Evolutionary conservation across 2,329 filamentous ascomycete genomes (phyloP), one percentile per base, ranked within the genome.

Genomic region (Sporothrix globosa): DNA sequence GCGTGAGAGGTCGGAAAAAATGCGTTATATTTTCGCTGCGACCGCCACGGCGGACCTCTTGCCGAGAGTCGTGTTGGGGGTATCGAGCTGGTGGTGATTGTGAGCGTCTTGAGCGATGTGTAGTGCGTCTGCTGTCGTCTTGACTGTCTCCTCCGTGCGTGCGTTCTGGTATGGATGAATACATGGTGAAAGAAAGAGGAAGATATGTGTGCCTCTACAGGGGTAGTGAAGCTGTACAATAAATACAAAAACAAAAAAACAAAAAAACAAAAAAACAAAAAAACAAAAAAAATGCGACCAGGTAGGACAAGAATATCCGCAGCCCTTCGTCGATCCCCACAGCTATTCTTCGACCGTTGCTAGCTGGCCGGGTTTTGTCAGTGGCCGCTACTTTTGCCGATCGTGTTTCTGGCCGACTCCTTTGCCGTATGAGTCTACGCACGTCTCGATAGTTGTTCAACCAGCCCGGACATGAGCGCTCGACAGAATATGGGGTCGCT

Each of bases 151-250:
- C 11, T 13, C 34, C 44, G 34, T 44, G 9, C 21, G 34, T 44
- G n/a, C 11, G n/a, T 19, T 41, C 56, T 24, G 19, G 56, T 6
- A 13, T n/a, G 11, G 39, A 39, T 14, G 56, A 21, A 44, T 34
- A 44, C 56, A 61, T 61, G n/a, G 56, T 61, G 56, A 24, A 44
- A 61, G 56, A 41, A 30, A 24, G 56, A 6, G 34, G 17, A 44
- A n/a, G 56, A 19, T 41, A 30, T 27, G 2, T 21, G 3, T 10
- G 34, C 4, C 4, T 46, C 14, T 19, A 48, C 14, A 48, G 3
- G 44, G 17, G 14, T 19, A 19, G 44, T 46, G 44, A 48, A 3
- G 5, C 17, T 48, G 44, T 48, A 13, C 34, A 34, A 34, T 17
- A 27, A 4, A 10, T 60, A 39, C 7, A 34, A 39, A 58, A 58